A percentile compares a stretch with the other conserved stretches of the same genome.
Conservation (phyloP, 345 rosid genomes). For the Populus davidiana region DNA sequence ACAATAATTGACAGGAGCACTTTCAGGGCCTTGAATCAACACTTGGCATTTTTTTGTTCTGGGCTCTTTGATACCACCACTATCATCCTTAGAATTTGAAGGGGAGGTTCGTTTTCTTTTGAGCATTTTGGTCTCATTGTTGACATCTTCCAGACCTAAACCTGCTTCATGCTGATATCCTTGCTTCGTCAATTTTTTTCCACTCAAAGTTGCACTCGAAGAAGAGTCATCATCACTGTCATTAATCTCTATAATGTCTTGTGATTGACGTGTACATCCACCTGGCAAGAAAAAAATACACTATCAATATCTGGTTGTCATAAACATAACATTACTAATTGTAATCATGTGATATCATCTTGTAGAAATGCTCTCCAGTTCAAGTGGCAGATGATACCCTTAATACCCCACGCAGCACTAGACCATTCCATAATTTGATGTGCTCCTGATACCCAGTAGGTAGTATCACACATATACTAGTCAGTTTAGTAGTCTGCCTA, state of each 20-base stretch:
- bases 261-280: conserved; percentile 1
- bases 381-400: too few species aligned
- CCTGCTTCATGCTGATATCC: background rate
- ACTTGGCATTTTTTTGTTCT: conserved; percentile 14
- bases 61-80: background rate
- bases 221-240: conserved; percentile 37
- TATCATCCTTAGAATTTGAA: background rate
- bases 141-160: conserved; percentile 1
- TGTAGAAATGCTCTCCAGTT: too few species aligned
- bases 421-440: too few species aligned
- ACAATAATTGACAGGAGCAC: background rate
- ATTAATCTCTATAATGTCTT: conserved; percentile 21
- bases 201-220: background rate
- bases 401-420: too few species aligned
- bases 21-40: conserved; percentile 7
- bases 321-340: too few species aligned
- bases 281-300: conserved; percentile 13
- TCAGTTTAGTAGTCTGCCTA: too few species aligned
- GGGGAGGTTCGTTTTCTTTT: conserved; percentile 35
- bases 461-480: too few species aligned
- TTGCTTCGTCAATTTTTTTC: background rate
- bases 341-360: too few species aligned
- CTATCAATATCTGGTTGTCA: background rate
- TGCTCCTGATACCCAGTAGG: too few species aligned
- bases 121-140: conserved; percentile 3